Evolutionary conservation across 139 green algal genomes (phyloP).

Genomic region (Chlamydomonas asymmetrica): DNA sequence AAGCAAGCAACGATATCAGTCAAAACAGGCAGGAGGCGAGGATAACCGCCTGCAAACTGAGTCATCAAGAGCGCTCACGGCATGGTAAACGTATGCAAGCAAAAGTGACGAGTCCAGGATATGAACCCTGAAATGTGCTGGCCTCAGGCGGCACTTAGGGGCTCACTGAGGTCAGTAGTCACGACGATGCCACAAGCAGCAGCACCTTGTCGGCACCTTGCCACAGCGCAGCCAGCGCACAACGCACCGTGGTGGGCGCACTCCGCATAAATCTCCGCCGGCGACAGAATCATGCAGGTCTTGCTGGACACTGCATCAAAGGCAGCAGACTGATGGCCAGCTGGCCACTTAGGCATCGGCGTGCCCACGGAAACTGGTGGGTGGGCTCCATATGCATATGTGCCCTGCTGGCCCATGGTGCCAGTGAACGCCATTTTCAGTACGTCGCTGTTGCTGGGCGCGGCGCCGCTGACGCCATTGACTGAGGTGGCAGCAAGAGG

Average conservation of each 20-base stretch:
- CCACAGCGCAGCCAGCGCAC: background rate
- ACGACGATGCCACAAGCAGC: too few species aligned
- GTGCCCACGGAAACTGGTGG: background rate
- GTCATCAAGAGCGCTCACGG: too few species aligned
- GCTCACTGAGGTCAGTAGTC: too few species aligned
- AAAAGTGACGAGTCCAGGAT: too few species aligned
- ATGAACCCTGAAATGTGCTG: too few species aligned
- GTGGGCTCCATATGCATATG: background rate
- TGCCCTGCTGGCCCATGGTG: background rate
- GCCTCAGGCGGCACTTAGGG: too few species aligned
- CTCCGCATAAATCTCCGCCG: constrained; percentile 46
- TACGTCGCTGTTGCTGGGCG: background rate
- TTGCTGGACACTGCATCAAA: constrained; percentile 45
- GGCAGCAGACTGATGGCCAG: constrained; percentile 21
- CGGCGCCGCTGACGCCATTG: background rate
- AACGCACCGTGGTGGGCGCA: constrained; percentile 42
- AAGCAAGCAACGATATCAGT: too few species aligned
- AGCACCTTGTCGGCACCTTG: too few species aligned
- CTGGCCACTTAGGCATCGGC: constrained; percentile 38
- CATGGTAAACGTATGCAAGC: too few species aligned
- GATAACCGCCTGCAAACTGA: too few species aligned
- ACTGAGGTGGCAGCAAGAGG: too few species aligned
- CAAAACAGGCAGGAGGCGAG: too few species aligned
- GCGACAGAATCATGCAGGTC: constrained; percentile 33
- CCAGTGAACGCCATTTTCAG: background rate